Evolutionary conservation across 2,329 filamentous ascomycete species (phyloP).

Genomic region (Alternaria angustiovoidea): DNA sequence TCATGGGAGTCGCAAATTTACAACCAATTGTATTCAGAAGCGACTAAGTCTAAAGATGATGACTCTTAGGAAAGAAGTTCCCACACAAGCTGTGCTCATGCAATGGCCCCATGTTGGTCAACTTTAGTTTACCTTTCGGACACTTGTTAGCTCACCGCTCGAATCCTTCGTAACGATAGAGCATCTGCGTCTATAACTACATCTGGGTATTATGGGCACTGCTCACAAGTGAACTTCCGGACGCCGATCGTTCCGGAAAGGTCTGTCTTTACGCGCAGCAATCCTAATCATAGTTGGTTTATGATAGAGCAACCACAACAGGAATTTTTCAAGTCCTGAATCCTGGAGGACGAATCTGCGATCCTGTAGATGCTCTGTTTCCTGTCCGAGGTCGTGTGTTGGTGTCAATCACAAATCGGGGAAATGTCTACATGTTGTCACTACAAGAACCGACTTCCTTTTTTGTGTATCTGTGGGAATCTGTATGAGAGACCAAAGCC

Average conservation of each 20-base stretch:
- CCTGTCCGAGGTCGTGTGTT: background rate
- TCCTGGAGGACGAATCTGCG: background rate
- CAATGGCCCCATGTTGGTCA: constrained; percentile 10
- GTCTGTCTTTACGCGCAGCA: background rate
- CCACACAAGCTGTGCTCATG: constrained; percentile 11
- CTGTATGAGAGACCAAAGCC: background rate
- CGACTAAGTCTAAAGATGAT: background rate
- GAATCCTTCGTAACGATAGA: background rate
- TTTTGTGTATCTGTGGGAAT: background rate
- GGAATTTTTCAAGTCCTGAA: too few relatives aligned
- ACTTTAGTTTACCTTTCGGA: constrained; percentile 1
- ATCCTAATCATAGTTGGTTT: background rate
- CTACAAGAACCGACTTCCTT: background rate
- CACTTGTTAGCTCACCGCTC: background rate
- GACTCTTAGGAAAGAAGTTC: background rate
- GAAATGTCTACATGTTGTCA: background rate
- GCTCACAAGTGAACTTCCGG: background rate
- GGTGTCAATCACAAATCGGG: background rate
- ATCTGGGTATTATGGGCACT: background rate
- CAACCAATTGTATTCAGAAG: background rate
- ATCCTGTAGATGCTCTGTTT: background rate
- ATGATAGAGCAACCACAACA: background rate
- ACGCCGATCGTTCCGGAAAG: background rate
- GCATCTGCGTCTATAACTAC: background rate
- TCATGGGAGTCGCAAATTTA: background rate